Conservation (phyloP, 805 yeast genomes). For the Cephaloascus fragrans region DNA sequence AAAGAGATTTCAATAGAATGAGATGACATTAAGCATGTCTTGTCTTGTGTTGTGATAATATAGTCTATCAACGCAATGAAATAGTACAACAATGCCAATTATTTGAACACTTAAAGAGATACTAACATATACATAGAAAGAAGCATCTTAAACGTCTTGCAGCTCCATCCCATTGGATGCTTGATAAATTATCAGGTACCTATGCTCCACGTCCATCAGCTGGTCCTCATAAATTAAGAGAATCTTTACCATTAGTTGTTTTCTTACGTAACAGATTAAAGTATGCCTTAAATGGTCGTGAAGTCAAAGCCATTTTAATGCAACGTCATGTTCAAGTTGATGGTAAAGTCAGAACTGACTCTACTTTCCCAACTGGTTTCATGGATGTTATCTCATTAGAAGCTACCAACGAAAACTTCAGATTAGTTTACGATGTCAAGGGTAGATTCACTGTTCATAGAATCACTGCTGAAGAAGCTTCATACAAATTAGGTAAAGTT, state of each 20-base stretch:
- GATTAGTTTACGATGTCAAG: conserved; percentile 96
- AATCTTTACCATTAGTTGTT: conserved; percentile 93
- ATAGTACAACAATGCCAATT: too few relatives aligned
- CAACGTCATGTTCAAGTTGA: conserved; percentile 98
- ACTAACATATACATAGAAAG: conserved; percentile 76
- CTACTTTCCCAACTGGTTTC: conserved; percentile 99
- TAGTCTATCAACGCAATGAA: too few relatives aligned
- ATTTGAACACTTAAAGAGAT: too few relatives aligned
- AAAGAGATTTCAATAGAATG: too few relatives aligned
- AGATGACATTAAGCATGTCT: too few relatives aligned
- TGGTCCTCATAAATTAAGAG: conserved; percentile 99
- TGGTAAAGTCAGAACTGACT: conserved; percentile 98
- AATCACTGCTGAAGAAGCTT: conserved; percentile 97
- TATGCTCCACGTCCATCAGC: conserved; percentile 99
- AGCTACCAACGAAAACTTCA: conserved; percentile 99
- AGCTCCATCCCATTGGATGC: conserved; percentile 99
- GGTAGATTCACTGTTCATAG: conserved; percentile 99
- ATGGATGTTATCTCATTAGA: conserved; percentile 97
- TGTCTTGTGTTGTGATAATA: too few relatives aligned
- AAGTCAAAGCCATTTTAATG: conserved; percentile 96
- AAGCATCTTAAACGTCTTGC: conserved; percentile 99
- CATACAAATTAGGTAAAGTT: conserved; percentile 97
- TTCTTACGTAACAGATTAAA: conserved; percentile 97
- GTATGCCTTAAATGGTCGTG: conserved; percentile 98
- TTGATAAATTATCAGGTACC: conserved; percentile 98